These are phyloP conservation scores for Xylariaceae sp. DNA, from an alignment of 2,329 filamentous ascomycete genomes.

Conservation along the genomic window DNA sequence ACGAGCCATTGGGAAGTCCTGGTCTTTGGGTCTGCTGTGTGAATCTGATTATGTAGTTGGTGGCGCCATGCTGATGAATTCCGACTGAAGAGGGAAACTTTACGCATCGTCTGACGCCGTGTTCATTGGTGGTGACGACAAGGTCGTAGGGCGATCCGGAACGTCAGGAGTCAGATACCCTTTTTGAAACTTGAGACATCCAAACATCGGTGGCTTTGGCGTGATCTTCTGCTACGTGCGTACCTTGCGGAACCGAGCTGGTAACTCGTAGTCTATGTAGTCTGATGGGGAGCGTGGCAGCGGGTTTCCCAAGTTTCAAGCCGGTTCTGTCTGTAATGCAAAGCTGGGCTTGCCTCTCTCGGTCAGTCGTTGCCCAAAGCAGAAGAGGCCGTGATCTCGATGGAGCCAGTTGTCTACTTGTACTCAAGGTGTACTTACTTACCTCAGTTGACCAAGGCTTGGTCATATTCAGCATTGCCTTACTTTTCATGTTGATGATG, in stretches of 20 bases:
- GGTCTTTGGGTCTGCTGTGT: neutral
- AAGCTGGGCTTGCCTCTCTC: constrained; percentile 24
- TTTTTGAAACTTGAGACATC: constrained; percentile 24
- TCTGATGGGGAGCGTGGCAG: neutral
- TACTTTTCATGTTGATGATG: too few relatives aligned
- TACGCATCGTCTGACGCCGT: constrained; percentile 24
- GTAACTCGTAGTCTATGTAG: constrained; percentile 14
- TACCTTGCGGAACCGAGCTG: constrained; percentile 29
- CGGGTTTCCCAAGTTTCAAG: constrained; percentile 20
- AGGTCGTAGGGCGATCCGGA: neutral
- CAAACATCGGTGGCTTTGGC: constrained; percentile 27
- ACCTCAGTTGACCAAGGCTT: neutral
- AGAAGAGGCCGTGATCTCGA: constrained; percentile 6
- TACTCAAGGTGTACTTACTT: neutral
- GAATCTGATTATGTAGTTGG: constrained; percentile 10
- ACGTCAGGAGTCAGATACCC: constrained; percentile 5
- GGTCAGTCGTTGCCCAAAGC: constrained; percentile 29
- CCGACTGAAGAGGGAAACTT: constrained; percentile 19
- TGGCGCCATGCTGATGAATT: constrained; percentile 17
- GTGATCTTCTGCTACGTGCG: constrained; percentile 30
- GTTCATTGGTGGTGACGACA: neutral
- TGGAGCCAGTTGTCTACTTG: neutral
- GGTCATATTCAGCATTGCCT: neutral
- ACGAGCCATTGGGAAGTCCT: neutral
- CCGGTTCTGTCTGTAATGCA: constrained; percentile 1